Percentiles rank a stretch among this genome's conserved stretches.
Evolutionary conservation across 2,329 filamentous ascomycete genomes (phyloP).

Genomic region (Colletotrichum lindemuthianum): DNA sequence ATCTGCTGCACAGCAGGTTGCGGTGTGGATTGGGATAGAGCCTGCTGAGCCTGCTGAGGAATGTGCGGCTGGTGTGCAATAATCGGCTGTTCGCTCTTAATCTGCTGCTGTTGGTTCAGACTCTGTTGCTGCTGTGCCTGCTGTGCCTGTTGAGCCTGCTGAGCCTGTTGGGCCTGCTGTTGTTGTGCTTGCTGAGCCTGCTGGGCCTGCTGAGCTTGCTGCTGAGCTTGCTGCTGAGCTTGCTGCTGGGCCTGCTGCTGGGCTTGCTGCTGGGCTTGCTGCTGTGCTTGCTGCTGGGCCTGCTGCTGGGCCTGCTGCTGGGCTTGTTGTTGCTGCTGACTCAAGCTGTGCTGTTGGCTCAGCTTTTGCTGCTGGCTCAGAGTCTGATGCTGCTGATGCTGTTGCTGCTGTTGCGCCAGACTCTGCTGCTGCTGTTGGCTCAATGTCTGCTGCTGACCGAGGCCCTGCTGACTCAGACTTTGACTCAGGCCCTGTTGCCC

Average conservation of each 20-base stretch:
- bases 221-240: constrained; percentile 44
- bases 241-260: constrained; percentile 41
- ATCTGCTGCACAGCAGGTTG: too few species aligned
- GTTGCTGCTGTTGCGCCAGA: constrained; percentile 41
- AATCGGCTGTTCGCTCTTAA: constrained; percentile 38
- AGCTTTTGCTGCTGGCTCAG: constrained; percentile 45
- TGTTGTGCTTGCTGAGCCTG: constrained; percentile 45
- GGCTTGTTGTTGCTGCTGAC: constrained; percentile 36
- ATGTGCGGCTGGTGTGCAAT: constrained; percentile 26
- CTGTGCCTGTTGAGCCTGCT: constrained; percentile 43
- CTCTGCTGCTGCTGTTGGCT: constrained; percentile 44
- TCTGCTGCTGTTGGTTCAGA: constrained; percentile 40
- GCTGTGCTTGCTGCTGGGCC: constrained; percentile 43
- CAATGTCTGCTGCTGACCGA: constrained; percentile 45
- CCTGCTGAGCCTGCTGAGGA: constrained; percentile 36
- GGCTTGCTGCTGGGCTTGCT: constrained; percentile 42
- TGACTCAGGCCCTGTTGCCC: constrained; percentile 38
- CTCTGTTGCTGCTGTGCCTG: constrained; percentile 44
- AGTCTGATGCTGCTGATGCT: constrained; percentile 45
- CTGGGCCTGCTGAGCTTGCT: constrained; percentile 42
- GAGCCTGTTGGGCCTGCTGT: constrained; percentile 44
- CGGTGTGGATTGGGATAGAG: background rate
- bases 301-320: too few species aligned
- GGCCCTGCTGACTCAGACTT: constrained; percentile 43
- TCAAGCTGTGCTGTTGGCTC: constrained; percentile 43